Base-by-base conservation (phyloP, 2,329 filamentous ascomycete genomes). In the Chaetomiaceae sp. region DNA sequence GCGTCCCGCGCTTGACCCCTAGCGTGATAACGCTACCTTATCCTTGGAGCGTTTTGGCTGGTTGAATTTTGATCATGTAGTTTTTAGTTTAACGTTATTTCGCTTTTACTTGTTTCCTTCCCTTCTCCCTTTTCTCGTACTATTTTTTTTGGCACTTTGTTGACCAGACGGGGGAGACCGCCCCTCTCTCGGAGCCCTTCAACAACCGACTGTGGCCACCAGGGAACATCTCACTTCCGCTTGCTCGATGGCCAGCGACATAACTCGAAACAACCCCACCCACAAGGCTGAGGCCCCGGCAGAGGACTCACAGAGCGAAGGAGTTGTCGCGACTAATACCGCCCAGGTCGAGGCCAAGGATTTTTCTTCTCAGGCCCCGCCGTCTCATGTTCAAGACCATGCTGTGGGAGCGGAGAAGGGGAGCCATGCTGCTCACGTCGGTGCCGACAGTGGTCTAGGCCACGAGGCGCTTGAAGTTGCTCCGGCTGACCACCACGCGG, bases 401-500 rank as follows among this genome's bases (percentile, higher is more conserved):
- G 27, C 25, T n/a, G n/a, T 7, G 14, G 4, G 9, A 2, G 43
- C 14, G 19, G 25, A 38, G 10, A 39, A 38, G n/a, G 17, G 27
- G 19, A 34, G 17, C 9, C 13, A 31, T 6, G 27, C 19, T 25
- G n/a, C n/a, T n/a, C n/a, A n/a, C n/a, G n/a, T n/a, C n/a, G n/a
- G n/a, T n/a, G n/a, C n/a, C n/a, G 14, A 19, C 17, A 40, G 17
- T 5, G 14, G 19, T 13, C 27, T 13, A 14, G 19, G 21, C 14
- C n/a, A 12, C 2, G 27, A 31, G 20, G n/a, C n/a, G n/a, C 17
- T 30, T 16, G 14, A 13, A 0, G 27, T 27, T 6, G 33, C 9
- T 14, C 6, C 19, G 2, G 1, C 20, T 9, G 7, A 39, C n/a
- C 30, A 30, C 23, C 48, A 65, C 23, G 59, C 63, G 1, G 64